Percentiles rank a stretch among this genome's conserved stretches.
phyloP scores from a whole-genome alignment of 352 stramenopile genomes.

The Phytophthora sp. region DNA sequence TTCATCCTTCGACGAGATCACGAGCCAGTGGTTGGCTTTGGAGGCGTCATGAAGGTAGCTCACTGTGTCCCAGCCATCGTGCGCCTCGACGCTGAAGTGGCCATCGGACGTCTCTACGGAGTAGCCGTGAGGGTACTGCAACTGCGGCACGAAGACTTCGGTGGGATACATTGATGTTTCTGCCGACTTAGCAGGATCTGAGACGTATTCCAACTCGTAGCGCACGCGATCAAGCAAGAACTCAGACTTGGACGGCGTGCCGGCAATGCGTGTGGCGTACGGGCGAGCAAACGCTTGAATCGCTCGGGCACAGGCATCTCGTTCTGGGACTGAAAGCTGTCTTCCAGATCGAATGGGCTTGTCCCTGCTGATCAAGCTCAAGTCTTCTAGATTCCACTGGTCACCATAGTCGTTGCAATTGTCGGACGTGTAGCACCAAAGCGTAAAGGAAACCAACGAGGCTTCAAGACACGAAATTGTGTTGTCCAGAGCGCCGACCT shows the following conservation, averaged over 20 bases:
- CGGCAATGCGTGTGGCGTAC: conserved; percentile 70
- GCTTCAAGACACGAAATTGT: conserved; percentile 70
- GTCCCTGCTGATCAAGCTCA: conserved; percentile 76
- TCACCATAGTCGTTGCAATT: conserved; percentile 84
- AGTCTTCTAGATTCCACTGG: conserved; percentile 88
- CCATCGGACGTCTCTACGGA: conserved; percentile 64
- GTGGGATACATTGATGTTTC: conserved; percentile 34
- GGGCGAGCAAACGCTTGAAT: conserved; percentile 72
- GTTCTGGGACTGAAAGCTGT: conserved; percentile 15
- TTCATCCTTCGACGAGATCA: conserved; percentile 54
- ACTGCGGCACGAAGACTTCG: conserved; percentile 78
- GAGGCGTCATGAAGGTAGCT: conserved; percentile 60
- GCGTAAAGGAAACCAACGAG: conserved; percentile 79
- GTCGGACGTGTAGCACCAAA: conserved; percentile 90
- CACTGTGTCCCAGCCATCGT: conserved; percentile 71
- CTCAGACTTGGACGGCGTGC: conserved; percentile 58
- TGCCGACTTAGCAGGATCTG: conserved; percentile 40
- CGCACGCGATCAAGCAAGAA: conserved; percentile 56
- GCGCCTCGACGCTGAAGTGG: conserved; percentile 44
- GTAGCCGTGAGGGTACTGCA: conserved; percentile 78
- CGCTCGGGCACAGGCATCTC: conserved; percentile 49
- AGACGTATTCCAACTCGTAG: conserved; percentile 69
- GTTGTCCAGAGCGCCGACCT: conserved; percentile 66
- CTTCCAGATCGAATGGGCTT: conserved; percentile 31
- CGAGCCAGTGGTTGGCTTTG: conserved; percentile 41